A percentile compares a stretch with the other conserved stretches of the same genome.
Evolutionary conservation across 148 eudicot genomes (phyloP).

Genomic region (Arbutus unedo): DNA sequence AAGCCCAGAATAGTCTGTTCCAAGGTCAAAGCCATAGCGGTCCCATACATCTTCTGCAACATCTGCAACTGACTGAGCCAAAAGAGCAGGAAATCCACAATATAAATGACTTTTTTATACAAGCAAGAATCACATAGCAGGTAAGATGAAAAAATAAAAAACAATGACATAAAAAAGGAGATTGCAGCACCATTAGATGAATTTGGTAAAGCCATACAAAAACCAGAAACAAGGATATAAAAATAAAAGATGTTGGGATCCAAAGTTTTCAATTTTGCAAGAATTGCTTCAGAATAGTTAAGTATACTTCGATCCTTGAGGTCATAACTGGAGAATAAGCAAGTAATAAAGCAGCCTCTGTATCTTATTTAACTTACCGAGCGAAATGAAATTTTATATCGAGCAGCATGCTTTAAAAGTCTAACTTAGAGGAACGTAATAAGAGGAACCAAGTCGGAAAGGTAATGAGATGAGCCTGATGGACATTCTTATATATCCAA

Average conservation of each 20-base stretch:
- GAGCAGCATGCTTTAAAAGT: neutral
- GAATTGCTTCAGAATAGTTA: neutral
- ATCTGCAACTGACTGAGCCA: conserved; percentile 77
- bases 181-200: neutral
- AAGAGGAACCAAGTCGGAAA: neutral
- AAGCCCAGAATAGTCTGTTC: conserved; percentile 81
- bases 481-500: neutral
- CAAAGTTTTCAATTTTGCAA: neutral
- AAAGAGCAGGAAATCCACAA: conserved; percentile 3
- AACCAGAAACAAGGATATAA: neutral
- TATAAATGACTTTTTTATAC: neutral
- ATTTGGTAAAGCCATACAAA: neutral
- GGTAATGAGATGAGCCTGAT: neutral
- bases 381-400: neutral
- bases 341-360: neutral
- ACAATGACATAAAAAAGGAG: neutral
- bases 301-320: neutral
- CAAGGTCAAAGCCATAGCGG: conserved; percentile 77
- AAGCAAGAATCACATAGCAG: neutral
- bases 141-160: conserved; percentile 3
- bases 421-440: neutral
- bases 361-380: neutral
- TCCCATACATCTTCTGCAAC: conserved; percentile 97
- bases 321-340: neutral
- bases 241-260: neutral